Percentiles rank a stretch among this genome's conserved stretches.
Conservation (phyloP, 108 stramenopile genomes). For the Nannochloropsis granulata region DNA sequence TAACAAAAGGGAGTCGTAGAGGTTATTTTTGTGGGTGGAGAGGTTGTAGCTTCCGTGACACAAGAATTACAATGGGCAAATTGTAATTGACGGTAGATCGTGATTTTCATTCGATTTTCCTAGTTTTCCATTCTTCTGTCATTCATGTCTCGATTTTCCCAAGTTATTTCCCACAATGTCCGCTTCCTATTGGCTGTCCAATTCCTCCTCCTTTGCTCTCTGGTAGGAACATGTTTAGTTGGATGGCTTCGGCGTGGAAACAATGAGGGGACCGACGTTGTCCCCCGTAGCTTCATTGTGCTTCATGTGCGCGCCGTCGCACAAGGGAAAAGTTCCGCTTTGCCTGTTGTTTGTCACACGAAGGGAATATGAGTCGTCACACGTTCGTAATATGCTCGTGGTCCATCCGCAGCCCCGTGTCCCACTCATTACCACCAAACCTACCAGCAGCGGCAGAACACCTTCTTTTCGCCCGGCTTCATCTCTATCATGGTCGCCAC, state of each 20-base stretch:
- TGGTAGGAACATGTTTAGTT: background rate
- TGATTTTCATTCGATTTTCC: no score
- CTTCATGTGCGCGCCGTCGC: conserved; percentile 57
- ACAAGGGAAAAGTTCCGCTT: conserved; percentile 61
- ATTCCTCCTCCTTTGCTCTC: no score
- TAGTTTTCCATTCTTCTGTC: no score
- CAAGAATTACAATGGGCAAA: no score
- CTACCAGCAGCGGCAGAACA: conserved; percentile 13
- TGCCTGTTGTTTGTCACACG: conserved; percentile 39
- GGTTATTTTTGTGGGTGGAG: no score
- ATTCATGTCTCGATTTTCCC: no score
- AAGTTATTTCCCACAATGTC: no score
- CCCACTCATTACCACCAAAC: background rate
- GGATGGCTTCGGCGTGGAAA: conserved; percentile 22
- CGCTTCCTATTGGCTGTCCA: no score
- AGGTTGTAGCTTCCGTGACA: no score
- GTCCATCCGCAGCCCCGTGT: no score
- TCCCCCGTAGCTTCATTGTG: conserved; percentile 71
- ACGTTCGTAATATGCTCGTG: background rate
- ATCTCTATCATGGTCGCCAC: conserved; percentile 15
- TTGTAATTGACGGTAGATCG: no score
- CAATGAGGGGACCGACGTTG: conserved; percentile 81
- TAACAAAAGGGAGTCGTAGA: no score
- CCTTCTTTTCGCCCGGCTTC: conserved; percentile 15
- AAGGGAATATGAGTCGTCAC: background rate